A percentile compares a stretch with the other conserved stretches of the same genome.
Evolutionary conservation across 208 protist species (phyloP).

Genomic region (Strigomonas culicis): DNA sequence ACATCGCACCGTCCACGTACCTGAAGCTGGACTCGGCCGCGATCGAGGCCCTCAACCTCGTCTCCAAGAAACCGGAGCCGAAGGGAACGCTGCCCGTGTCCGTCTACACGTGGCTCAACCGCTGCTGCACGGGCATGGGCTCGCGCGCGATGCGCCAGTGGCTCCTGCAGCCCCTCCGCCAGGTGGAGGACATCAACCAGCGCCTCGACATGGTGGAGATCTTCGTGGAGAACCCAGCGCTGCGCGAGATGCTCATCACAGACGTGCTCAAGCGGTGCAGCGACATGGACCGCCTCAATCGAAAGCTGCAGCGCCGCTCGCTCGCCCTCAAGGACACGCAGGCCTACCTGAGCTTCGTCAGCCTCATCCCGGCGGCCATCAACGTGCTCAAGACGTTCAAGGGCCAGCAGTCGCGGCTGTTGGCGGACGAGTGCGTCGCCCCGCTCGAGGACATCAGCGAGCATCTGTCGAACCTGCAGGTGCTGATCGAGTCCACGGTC

Average conservation of each 20-base stretch:
- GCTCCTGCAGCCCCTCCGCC: slow-evolving; percentile 96
- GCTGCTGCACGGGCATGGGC: slow-evolving; percentile 96
- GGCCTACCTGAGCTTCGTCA: slow-evolving; percentile 81
- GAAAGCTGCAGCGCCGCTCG: slow-evolving; percentile 86
- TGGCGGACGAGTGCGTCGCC: slow-evolving; percentile 81
- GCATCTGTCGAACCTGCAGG: slow-evolving; percentile 74
- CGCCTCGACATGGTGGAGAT: slow-evolving; percentile 93
- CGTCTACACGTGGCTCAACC: slow-evolving; percentile 94
- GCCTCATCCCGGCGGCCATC: slow-evolving; percentile 56
- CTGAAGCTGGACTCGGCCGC: slow-evolving; percentile 94
- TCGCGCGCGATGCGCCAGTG: slow-evolving; percentile 95
- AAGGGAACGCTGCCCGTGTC: slow-evolving; percentile 65
- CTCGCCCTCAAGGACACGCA: slow-evolving; percentile 87
- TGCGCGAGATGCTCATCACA: slow-evolving; percentile 77
- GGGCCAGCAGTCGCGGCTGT: slow-evolving; percentile 61
- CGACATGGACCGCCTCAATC: slow-evolving; percentile 93
- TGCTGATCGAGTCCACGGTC: slow-evolving; percentile 78
- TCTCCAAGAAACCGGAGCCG: slow-evolving; percentile 82
- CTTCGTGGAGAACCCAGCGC: slow-evolving; percentile 83
- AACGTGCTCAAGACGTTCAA: slow-evolving; percentile 65
- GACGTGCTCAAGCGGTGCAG: slow-evolving; percentile 89
- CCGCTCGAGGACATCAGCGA: slow-evolving; percentile 85
- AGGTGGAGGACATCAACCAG: slow-evolving; percentile 89
- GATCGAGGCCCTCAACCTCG: slow-evolving; percentile 89
- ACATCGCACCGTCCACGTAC: slow-evolving; percentile 79